Percentiles rank a stretch among this genome's conserved stretches.
Evolutionary conservation across 352 stramenopile genomes (phyloP).

Genomic region (Bremia lactucae): DNA sequence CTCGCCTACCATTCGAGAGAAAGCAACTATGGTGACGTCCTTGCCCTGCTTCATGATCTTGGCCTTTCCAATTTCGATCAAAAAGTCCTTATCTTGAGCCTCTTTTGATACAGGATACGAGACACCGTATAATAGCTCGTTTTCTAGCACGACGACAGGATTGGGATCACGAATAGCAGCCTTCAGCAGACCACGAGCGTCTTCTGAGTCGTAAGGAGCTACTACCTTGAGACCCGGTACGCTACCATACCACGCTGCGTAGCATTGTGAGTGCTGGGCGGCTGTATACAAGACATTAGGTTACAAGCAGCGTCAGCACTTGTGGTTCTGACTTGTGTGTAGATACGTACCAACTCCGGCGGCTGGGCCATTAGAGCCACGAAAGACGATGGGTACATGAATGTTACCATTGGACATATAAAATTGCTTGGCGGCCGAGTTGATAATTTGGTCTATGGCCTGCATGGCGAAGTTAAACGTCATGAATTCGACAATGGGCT

Average conservation of each 20-base stretch:
- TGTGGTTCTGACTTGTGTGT: not conserved
- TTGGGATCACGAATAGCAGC: slow-evolving; percentile 98
- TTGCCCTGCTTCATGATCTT: slow-evolving; percentile 96
- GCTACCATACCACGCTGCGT: slow-evolving; percentile 96
- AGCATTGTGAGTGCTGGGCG: slow-evolving; percentile 99
- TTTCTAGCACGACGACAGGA: slow-evolving; percentile 97
- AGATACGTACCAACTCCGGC: slow-evolving; percentile 87
- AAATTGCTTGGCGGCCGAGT: slow-evolving; percentile 99
- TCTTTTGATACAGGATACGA: slow-evolving; percentile 97
- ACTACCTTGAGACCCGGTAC: slow-evolving; percentile 98
- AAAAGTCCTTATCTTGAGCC: slow-evolving; percentile 94
- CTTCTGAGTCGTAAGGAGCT: slow-evolving; percentile 93
- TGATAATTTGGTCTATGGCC: slow-evolving; percentile 99
- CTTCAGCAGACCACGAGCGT: slow-evolving; percentile 98
- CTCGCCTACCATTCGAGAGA: slow-evolving; percentile 93
- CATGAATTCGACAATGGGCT: slow-evolving; percentile 99
- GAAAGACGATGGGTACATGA: slow-evolving; percentile 98
- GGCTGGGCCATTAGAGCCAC: slow-evolving; percentile 95
- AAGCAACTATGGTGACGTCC: slow-evolving; percentile 97
- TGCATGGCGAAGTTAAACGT: slow-evolving; percentile 99
- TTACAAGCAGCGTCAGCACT: not conserved
- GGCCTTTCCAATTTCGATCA: slow-evolving; percentile 97
- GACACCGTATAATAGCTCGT: slow-evolving; percentile 98
- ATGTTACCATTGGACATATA: slow-evolving; percentile 99
- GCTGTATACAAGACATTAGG: slow-evolving; percentile 20